Evolutionary conservation across 129 eudicot genomes (phyloP), one percentile per base, ranked within the genome.

Genomic region (Heracleum sosnowskyi): DNA sequence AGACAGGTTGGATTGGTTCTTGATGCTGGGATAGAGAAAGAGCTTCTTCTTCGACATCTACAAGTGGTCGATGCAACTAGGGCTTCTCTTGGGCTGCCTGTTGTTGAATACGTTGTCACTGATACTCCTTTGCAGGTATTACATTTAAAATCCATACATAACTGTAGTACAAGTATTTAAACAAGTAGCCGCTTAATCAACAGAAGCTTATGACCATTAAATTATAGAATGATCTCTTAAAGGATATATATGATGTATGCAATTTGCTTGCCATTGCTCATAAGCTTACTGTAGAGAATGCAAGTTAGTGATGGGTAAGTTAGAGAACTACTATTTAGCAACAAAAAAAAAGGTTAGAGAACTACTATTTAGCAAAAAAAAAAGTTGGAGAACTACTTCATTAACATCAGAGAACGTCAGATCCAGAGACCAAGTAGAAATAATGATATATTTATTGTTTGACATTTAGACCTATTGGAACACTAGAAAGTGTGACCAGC

Each of bases 1-100:
- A 68, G 69, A 11, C 86, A 95, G 96, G 96, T 95, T 79, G 99
- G 97, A 80, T 83, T 95, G 82, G 97, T 95, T 90, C 88, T 95
- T 83, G 99, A 95, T 88, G 91, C 92, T 80, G 99, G 93, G 77
- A 95, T 95, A 42, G 99, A 92, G 81, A 85, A 90, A 77, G 90
- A 92, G 53, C 95, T 95, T 74, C 88, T 88, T 29, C 28, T 89
- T 60, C 92, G 97, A 78, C 99, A 95, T 81, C 84, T 92, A 71
- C 99, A 92, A 82, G 97, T 95, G 79, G 97, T 84, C 78, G 99
- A 95, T 90, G 99, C 99, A 39, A 73, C 95, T 73, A 78, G 97
- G 75, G 97, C 99, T 81, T 95, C 99, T 75, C 95, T 95, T 77
- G 99, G 99, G 79, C 85, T 95, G 91, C 97, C 99, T 24, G 84